phyloP scores from a whole-genome alignment of 306 rosid species.

The Oemleria cerasiformis region DNA sequence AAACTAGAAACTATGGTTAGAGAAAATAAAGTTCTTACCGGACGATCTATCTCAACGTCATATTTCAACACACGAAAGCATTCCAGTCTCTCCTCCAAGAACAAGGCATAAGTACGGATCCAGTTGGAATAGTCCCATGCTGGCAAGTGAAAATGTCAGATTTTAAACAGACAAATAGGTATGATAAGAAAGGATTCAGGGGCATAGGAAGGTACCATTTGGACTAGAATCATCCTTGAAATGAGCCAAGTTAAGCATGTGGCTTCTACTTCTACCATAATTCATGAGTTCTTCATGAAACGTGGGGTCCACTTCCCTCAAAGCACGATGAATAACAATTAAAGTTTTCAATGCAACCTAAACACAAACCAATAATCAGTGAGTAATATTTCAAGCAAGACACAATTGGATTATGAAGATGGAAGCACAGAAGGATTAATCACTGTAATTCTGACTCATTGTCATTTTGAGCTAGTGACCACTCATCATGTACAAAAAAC shows the following conservation, averaged over 20 bases:
- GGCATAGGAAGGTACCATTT: conserved; percentile 56
- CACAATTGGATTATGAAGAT: background rate
- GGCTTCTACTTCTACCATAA: conserved; percentile 95
- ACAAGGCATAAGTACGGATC: conserved; percentile 95
- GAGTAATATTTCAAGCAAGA: conserved; percentile 12
- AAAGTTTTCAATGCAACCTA: conserved; percentile 96
- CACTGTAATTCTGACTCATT: too few relatives aligned
- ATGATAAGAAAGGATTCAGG: background rate
- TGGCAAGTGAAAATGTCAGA: conserved; percentile 31
- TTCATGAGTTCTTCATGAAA: conserved; percentile 95
- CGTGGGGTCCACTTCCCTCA: conserved; percentile 98
- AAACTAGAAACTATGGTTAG: background rate
- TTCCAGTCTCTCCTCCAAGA: conserved; percentile 98
- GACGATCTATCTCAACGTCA: conserved; percentile 85
- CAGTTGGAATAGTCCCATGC: conserved; percentile 98
- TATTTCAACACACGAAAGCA: conserved; percentile 93
- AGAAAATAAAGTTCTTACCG: conserved; percentile 53
- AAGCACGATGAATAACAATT: conserved; percentile 93
- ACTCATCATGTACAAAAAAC: too few relatives aligned
- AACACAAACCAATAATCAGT: conserved; percentile 28
- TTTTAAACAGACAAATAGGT: background rate
- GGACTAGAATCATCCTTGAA: conserved; percentile 99
- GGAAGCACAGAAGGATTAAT: background rate
- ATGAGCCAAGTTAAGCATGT: conserved; percentile 98
- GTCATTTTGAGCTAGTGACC: too few relatives aligned